A percentile compares a stretch with the other conserved stretches of the same genome.
phyloP scores from a whole-genome alignment of 2,329 filamentous ascomycete genomes.

The Calonectria montana region DNA sequence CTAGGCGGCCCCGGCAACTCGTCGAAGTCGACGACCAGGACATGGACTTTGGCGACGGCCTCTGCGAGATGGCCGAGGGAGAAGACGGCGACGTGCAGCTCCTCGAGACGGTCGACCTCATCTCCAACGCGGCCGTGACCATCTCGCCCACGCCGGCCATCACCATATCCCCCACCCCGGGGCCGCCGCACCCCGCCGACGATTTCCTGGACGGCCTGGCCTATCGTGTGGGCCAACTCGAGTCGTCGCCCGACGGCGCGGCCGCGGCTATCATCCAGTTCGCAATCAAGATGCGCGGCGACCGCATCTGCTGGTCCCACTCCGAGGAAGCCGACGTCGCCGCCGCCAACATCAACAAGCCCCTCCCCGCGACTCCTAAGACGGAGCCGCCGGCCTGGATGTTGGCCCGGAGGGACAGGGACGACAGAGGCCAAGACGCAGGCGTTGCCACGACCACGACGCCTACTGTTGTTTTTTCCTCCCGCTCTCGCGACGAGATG shows the following conservation, averaged over 20 bases:
- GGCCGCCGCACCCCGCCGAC: conserved; percentile 18
- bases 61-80: conserved; percentile 22
- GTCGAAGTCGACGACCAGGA: conserved; percentile 32
- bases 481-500: not conserved
- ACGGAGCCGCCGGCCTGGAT: conserved; percentile 39
- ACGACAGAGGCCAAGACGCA: not conserved
- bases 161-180: conserved; percentile 12
- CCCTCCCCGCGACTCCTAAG: conserved; percentile 46
- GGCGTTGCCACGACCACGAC: not conserved
- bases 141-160: conserved; percentile 8
- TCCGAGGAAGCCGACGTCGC: not conserved
- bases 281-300: conserved; percentile 27
- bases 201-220: conserved; percentile 44
- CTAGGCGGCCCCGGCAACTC: not conserved
- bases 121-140: conserved; percentile 24
- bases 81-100: conserved; percentile 6
- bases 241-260: conserved; percentile 40
- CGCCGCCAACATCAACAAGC: conserved; percentile 37
- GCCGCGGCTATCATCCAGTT: conserved; percentile 43
- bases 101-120: conserved; percentile 36
- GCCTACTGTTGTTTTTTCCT: not conserved
- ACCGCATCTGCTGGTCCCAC: not conserved
- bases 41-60: conserved; percentile 36
- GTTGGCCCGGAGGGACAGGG: not conserved
- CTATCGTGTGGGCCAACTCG: conserved; percentile 48